Conservation (phyloP, 345 rosid species). For the Eucalyptus urophylla region DNA sequence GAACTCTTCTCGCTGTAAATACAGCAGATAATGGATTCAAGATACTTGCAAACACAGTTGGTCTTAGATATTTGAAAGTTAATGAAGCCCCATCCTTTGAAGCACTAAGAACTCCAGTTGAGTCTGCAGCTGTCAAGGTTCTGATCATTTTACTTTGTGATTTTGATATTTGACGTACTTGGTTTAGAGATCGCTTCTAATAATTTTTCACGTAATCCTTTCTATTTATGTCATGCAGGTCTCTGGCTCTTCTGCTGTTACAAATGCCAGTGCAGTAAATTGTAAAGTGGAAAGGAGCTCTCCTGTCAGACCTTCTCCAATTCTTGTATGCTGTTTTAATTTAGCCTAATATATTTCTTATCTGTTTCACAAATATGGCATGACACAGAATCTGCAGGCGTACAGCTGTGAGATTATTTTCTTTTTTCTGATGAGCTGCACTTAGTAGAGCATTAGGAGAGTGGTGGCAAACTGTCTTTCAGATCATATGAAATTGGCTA, state of each 20-base stretch:
- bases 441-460: neutral
- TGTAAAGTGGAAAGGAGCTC: constrained; percentile 82
- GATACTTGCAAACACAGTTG: constrained; percentile 70
- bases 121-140: constrained; percentile 51
- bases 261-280: constrained; percentile 39
- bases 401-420: neutral
- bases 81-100: constrained; percentile 52
- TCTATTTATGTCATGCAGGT: constrained; percentile 25
- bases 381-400: neutral
- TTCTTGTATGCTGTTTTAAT: neutral
- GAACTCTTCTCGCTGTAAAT: constrained; percentile 80
- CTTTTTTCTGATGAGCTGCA: neutral
- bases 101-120: constrained; percentile 49
- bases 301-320: constrained; percentile 61
- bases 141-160: neutral
- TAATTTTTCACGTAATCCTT: neutral
- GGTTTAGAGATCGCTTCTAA: neutral
- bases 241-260: constrained; percentile 41
- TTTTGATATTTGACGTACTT: neutral
- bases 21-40: constrained; percentile 87
- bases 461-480: neutral
- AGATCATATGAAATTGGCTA: neutral
- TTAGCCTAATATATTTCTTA: neutral
- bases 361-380: neutral
- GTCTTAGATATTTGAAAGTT: constrained; percentile 51